Percentiles rank a stretch among this genome's conserved stretches.
Conservation (phyloP, 2,329 filamentous ascomycete genomes). For the Hypoxylon sp. region DNA sequence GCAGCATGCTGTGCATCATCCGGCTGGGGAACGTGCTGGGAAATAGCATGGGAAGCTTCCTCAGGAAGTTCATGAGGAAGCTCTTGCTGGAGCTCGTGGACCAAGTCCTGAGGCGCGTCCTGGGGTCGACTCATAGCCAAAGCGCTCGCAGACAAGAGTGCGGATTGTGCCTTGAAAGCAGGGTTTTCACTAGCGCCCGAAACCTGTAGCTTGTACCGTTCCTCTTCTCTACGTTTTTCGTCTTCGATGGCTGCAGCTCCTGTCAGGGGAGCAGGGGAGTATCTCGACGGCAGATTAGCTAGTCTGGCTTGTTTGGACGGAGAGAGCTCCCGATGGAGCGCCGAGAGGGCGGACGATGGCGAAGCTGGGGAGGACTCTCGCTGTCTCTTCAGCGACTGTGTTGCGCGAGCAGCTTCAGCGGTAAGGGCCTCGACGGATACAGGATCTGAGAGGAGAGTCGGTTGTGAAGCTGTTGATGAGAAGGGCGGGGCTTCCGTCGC, state of each 20-base stretch:
- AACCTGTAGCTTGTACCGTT: constrained; percentile 56
- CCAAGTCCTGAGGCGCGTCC: constrained; percentile 57
- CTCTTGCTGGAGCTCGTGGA: constrained; percentile 24
- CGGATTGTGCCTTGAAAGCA: constrained; percentile 64
- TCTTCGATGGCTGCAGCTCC: constrained; percentile 67
- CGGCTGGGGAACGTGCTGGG: constrained; percentile 59
- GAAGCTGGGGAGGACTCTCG: constrained; percentile 61
- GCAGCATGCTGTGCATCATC: constrained; percentile 38
- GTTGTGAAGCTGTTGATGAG: constrained; percentile 51
- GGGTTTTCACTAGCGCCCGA: constrained; percentile 65
- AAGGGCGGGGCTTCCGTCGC: constrained; percentile 63
- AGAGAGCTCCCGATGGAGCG: constrained; percentile 58
- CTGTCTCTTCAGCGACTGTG: constrained; percentile 59
- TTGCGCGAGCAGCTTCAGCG: constrained; percentile 53
- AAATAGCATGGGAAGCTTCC: constrained; percentile 33
- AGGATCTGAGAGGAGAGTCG: constrained; percentile 52
- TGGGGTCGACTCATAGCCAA: constrained; percentile 67
- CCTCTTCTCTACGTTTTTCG: constrained; percentile 62
- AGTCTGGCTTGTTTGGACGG: constrained; percentile 67
- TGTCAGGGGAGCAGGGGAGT: constrained; percentile 62
- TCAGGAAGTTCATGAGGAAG: constrained; percentile 17
- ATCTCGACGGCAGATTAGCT: constrained; percentile 55
- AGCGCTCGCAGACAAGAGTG: constrained; percentile 65
- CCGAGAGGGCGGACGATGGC: constrained; percentile 48
- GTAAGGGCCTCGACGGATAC: constrained; percentile 57